Base-by-base conservation (phyloP, 257 asterid species). In the Galeopsis tetrahit region DNA sequence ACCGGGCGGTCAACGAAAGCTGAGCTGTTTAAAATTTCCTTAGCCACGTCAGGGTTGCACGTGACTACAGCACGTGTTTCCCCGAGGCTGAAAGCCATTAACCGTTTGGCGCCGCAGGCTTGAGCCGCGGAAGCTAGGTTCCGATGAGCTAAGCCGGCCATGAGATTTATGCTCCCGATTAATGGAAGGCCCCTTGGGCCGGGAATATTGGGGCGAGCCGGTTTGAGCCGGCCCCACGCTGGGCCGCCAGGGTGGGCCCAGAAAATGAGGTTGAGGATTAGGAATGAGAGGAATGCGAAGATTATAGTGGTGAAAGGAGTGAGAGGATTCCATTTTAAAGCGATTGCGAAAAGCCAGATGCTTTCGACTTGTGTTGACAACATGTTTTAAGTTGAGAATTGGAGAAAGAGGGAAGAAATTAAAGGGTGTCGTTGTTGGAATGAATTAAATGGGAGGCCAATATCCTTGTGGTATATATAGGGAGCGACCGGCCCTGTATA, bases 221-320 rank as follows among this genome's bases (percentile, higher is more conserved):
- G 66, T 36, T 39, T 38, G 33, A 77, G 56, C 2, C 71, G 79
- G 14, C 96, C 98, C 98, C 98, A 92, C 15, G 98, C 94, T 2
- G 92, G 80, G 70, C 98, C 98, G 52, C 98, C 98, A 0, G 94
- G 91, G 65, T 90, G 81, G 55, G 86, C 75, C 98, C 98, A 92
- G 80, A 82, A 82, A 56, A 84, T 17, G 1, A 90, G 49, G 83
- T 74, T 77, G 80, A 87, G 72, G 77, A 77, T n/a, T 0, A 90
- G 58, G 60, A 79, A 83, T 6, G 82, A 77, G 1, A 83, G 58
- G 5, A 76, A 72, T 57, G 78, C 75, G 0, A 86, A 55, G 56
- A 69, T 14, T 5, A 81, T 1, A 74, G 85, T 53, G 79, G 77
- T 78, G 2, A 77, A 46, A 11, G 77, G 76, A 59, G 87, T 69